Evolutionary conservation across 345 rosid genomes (phyloP).

Genomic region (Physaria fendleri): DNA sequence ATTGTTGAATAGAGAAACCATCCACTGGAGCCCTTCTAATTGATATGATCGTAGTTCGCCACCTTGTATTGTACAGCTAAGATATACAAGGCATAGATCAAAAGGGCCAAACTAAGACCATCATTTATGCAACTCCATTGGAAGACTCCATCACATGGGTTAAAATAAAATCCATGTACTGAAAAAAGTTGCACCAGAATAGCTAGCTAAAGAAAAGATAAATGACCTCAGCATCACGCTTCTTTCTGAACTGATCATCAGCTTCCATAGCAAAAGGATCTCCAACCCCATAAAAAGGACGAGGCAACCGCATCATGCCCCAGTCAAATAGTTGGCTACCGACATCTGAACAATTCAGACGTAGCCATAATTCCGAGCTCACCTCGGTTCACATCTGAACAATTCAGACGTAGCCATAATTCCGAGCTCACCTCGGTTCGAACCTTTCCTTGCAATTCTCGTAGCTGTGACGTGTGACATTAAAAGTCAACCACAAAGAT

Average conservation of each 20-base stretch:
- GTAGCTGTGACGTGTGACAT: slow-evolving; percentile 47
- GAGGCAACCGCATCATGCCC: slow-evolving; percentile 88
- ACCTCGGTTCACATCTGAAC: slow-evolving; percentile 72
- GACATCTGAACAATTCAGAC: slow-evolving; percentile 53
- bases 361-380: slow-evolving; percentile 89
- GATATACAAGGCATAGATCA: background rate
- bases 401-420: slow-evolving; percentile 68
- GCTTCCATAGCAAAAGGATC: slow-evolving; percentile 86
- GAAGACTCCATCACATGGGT: background rate
- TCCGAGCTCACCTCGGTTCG: slow-evolving; percentile 80
- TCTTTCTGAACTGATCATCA: slow-evolving; percentile 87
- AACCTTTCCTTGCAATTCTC: slow-evolving; percentile 75
- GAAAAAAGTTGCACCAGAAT: background rate
- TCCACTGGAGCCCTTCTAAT: slow-evolving; percentile 99
- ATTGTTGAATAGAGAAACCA: slow-evolving; percentile 84
- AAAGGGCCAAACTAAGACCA: background rate
- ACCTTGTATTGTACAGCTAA: slow-evolving; percentile 42
- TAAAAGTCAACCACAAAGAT: slow-evolving; percentile 3
- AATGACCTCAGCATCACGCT: slow-evolving; percentile 90
- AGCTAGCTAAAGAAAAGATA: slow-evolving; percentile 5
- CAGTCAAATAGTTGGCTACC: slow-evolving; percentile 83
- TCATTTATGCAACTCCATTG: background rate
- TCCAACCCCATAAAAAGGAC: slow-evolving; percentile 74
- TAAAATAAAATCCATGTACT: background rate
- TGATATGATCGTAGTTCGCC: slow-evolving; percentile 93